These are phyloP conservation scores for Phalaenopsis aphrodite DNA, from an alignment of 106 monocot species.

Conservation along the genomic window DNA sequence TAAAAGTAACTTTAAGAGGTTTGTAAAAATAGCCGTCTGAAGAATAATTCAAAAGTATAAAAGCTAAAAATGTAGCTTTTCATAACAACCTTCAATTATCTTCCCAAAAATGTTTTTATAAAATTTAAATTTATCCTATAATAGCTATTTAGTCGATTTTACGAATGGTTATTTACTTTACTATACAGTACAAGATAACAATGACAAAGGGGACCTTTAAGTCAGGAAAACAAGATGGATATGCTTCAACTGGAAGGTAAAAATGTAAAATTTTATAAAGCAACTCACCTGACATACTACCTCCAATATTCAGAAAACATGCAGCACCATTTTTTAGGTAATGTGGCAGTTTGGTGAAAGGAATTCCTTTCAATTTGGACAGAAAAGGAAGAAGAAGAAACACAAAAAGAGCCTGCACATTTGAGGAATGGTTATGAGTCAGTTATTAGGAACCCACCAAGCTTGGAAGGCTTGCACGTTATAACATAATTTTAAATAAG, in stretches of 20 bases:
- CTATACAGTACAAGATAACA: background rate
- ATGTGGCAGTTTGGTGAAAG: slow-evolving; percentile 64
- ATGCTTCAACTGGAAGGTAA: background rate
- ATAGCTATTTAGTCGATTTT: too few species aligned
- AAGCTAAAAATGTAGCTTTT: too few species aligned
- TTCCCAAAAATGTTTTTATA: too few species aligned
- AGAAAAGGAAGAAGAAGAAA: slow-evolving; percentile 91
- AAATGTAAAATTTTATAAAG: background rate
- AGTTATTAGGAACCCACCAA: background rate
- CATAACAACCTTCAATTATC: too few species aligned
- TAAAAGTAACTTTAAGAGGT: too few species aligned
- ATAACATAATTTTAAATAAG: too few species aligned
- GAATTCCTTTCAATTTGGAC: slow-evolving; percentile 84
- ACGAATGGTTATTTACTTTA: too few species aligned
- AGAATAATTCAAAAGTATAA: too few species aligned
- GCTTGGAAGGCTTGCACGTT: background rate
- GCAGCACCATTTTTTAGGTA: slow-evolving; percentile 73
- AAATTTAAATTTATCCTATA: too few species aligned
- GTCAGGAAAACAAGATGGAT: background rate
- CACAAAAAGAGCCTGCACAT: slow-evolving; percentile 82
- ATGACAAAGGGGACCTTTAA: background rate
- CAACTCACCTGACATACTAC: slow-evolving; percentile 41
- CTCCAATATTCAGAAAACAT: slow-evolving; percentile 79
- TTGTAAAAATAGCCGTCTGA: too few species aligned
- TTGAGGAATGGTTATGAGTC: background rate